Conservation (phyloP, 441 rosid species). For the Sinapis alba region DNA sequence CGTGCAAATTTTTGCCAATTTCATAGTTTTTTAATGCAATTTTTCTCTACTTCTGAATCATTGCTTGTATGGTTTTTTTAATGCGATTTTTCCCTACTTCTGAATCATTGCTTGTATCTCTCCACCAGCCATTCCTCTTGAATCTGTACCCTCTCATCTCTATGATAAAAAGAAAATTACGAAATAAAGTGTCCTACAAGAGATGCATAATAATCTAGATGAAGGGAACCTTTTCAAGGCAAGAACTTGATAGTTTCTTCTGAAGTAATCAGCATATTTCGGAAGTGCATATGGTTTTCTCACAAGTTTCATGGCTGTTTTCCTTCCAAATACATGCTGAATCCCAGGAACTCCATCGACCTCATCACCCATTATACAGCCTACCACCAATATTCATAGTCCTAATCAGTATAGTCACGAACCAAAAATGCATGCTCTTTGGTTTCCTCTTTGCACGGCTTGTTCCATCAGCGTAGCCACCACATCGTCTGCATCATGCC, state of each 20-base stretch:
- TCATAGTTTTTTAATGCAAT: too few relatives aligned
- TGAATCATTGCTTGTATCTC: conserved; percentile 61
- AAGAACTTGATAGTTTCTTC: conserved; percentile 85
- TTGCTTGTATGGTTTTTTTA: too few relatives aligned
- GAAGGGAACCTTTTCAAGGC: conserved; percentile 61
- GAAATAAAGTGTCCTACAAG: neutral
- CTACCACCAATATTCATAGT: conserved; percentile 38
- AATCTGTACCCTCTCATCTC: conserved; percentile 74
- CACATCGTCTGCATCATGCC: conserved; percentile 90
- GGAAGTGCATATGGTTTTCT: conserved; percentile 72
- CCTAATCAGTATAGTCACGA: too few relatives aligned
- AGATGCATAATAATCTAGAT: neutral
- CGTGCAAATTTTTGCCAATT: too few relatives aligned
- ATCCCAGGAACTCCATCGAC: conserved; percentile 91
- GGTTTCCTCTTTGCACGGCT: conserved; percentile 59
- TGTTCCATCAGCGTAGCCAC: conserved; percentile 76
- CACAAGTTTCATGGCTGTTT: conserved; percentile 77
- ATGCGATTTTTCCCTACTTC: too few relatives aligned
- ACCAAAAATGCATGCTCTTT: too few relatives aligned
- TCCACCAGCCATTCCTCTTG: conserved; percentile 75
- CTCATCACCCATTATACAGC: conserved; percentile 87
- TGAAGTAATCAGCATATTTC: conserved; percentile 73
- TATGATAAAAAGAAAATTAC: too few relatives aligned
- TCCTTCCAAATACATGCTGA: conserved; percentile 65
- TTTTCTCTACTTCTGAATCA: too few relatives aligned